Conservation (phyloP, 148 eudicot genomes). For the Vaccinium darrowii region DNA sequence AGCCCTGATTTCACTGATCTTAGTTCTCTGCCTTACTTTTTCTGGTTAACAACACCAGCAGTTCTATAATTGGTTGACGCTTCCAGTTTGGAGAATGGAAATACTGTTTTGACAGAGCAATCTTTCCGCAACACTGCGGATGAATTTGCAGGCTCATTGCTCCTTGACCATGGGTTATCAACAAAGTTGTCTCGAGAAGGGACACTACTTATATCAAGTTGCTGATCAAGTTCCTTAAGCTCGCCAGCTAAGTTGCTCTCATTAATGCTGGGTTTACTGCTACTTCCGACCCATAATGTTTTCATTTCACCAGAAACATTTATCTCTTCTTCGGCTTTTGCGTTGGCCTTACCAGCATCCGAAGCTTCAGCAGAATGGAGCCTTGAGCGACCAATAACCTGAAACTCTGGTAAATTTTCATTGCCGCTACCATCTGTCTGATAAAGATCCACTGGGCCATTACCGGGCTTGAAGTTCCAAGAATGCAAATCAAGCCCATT, state of each 20-base stretch:
- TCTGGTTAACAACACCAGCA: conserved; percentile 38
- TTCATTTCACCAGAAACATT: conserved; percentile 37
- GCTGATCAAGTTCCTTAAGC: conserved; percentile 43
- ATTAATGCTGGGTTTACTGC: conserved; percentile 44
- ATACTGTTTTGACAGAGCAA: conserved; percentile 69
- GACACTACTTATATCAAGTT: conserved; percentile 23
- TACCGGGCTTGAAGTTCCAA: conserved; percentile 50
- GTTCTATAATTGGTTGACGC: conserved; percentile 48
- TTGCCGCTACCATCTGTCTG: conserved; percentile 33
- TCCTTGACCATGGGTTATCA: conserved; percentile 53
- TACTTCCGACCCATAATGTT: conserved; percentile 49
- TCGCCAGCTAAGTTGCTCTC: conserved; percentile 37
- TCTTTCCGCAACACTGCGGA: conserved; percentile 64
- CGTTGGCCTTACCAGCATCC: conserved; percentile 27
- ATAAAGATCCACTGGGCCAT: conserved; percentile 39
- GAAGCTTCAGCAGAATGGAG: conserved; percentile 39
- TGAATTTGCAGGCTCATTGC: conserved; percentile 38
- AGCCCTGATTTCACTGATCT: conserved; percentile 48
- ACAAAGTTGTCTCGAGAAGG: conserved; percentile 33
- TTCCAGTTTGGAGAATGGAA: conserved; percentile 59
- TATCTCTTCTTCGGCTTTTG: conserved; percentile 48
- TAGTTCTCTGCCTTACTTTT: conserved; percentile 49
- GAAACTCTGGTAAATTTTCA: conserved; percentile 31
- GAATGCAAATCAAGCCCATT: conserved; percentile 68
- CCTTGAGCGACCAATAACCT: conserved; percentile 30